Conservation (phyloP, 176 grass and related monocot species). For the barley (Hordeum vulgare) region MorexV3_pseudomolecules_assembly NC_058524.1:368463948-368464447, state of each 20-base stretch:
- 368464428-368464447: constrained; percentile 70
- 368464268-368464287: not conserved
- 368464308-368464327: not conserved
- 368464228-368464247: not conserved
- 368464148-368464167: not conserved
- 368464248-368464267: not conserved
- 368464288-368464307: no score
- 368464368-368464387: constrained; percentile 53
- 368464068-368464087: not conserved
- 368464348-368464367: constrained; percentile 80
- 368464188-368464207: not conserved
- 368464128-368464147: not conserved
- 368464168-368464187: not conserved
- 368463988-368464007: constrained; percentile 35
- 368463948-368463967: constrained; percentile 45
- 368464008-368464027: constrained; percentile 31
- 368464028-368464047: constrained; percentile 60
- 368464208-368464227: not conserved
- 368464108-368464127: not conserved
- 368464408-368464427: constrained; percentile 77
- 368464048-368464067: not conserved
- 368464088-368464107: not conserved
- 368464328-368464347: not conserved
- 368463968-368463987: constrained; percentile 28
- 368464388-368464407: constrained; percentile 63